Conservation (phyloP, 139 green algal genomes). For the Eudorina sp. region DNA sequence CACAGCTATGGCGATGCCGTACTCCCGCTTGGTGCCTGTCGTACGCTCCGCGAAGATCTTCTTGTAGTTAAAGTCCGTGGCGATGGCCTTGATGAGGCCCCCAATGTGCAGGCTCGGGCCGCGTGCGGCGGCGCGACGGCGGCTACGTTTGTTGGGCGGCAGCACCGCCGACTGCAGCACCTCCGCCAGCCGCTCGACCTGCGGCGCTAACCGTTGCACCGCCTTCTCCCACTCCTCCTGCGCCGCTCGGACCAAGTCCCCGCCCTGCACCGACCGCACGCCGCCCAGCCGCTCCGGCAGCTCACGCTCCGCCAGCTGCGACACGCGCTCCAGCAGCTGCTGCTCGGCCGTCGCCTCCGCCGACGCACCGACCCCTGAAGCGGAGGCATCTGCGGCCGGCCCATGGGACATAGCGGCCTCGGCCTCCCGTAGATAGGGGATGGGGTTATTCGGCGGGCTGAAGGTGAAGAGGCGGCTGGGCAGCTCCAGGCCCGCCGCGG, state of each 20-base stretch:
- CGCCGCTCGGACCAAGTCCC: neutral
- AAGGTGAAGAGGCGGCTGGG: neutral
- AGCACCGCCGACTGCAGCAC: constrained; percentile 51
- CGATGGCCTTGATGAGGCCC: constrained; percentile 59
- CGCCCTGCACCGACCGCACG: neutral
- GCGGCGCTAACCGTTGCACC: neutral
- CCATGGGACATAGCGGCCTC: neutral
- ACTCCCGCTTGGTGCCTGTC: constrained; percentile 50
- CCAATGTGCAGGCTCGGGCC: constrained; percentile 58
- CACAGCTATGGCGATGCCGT: constrained; percentile 53
- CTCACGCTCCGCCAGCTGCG: neutral
- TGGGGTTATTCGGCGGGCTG: neutral
- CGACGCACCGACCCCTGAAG: no score
- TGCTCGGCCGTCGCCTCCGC: neutral
- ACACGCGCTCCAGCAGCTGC: neutral
- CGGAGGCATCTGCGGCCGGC: neutral
- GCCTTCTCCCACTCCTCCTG: constrained; percentile 7
- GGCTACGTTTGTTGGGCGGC: constrained; percentile 57
- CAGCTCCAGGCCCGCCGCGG: neutral
- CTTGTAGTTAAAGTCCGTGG: constrained; percentile 56
- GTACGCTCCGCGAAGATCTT: constrained; percentile 60
- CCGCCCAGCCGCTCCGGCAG: constrained; percentile 10
- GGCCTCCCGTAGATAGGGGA: neutral
- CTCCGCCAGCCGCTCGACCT: constrained; percentile 41
- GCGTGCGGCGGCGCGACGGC: constrained; percentile 33